phyloP scores from a whole-genome alignment of 768 basidiomycete genomes.

The Hygrocybe coccinea region DNA sequence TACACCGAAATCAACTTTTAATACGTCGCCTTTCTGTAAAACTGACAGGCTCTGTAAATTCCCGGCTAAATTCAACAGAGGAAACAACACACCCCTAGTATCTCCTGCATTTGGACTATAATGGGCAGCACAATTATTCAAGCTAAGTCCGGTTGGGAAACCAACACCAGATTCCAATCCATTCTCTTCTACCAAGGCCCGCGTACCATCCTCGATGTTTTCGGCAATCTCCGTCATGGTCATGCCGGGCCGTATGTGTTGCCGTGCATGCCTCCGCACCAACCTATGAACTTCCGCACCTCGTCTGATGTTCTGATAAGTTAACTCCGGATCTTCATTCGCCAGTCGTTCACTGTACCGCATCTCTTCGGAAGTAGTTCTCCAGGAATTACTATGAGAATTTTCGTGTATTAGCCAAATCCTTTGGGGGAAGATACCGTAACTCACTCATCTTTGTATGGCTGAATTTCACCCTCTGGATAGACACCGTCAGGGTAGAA shows the following conservation, averaged over 20 bases:
- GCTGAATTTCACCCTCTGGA: slow-evolving; percentile 87
- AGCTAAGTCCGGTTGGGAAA: slow-evolving; percentile 91
- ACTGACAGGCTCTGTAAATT: slow-evolving; percentile 42
- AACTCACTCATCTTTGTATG: slow-evolving; percentile 87
- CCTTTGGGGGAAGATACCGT: neutral
- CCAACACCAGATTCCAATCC: slow-evolving; percentile 84
- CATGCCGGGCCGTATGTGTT: slow-evolving; percentile 88
- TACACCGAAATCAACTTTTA: slow-evolving; percentile 97
- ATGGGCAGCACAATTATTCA: slow-evolving; percentile 95
- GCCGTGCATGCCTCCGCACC: slow-evolving; percentile 77
- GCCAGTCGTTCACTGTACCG: slow-evolving; percentile 73
- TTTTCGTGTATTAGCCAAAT: slow-evolving; percentile 1
- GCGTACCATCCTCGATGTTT: slow-evolving; percentile 85
- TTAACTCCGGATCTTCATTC: slow-evolving; percentile 75
- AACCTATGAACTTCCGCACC: slow-evolving; percentile 96
- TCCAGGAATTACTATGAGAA: slow-evolving; percentile 66
- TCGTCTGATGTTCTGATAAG: slow-evolving; percentile 84
- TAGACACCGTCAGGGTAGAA: slow-evolving; percentile 83
- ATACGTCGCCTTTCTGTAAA: slow-evolving; percentile 74
- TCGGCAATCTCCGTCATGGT: slow-evolving; percentile 91
- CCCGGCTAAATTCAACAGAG: neutral
- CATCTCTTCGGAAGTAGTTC: slow-evolving; percentile 88
- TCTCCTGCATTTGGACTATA: slow-evolving; percentile 95
- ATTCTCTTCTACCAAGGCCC: slow-evolving; percentile 88
- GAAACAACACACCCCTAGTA: slow-evolving; percentile 54